Percentiles rank a stretch among this genome's conserved stretches.
phyloP scores from a whole-genome alignment of 169 alveolate species.

The Perkinsus marinus region DNA sequence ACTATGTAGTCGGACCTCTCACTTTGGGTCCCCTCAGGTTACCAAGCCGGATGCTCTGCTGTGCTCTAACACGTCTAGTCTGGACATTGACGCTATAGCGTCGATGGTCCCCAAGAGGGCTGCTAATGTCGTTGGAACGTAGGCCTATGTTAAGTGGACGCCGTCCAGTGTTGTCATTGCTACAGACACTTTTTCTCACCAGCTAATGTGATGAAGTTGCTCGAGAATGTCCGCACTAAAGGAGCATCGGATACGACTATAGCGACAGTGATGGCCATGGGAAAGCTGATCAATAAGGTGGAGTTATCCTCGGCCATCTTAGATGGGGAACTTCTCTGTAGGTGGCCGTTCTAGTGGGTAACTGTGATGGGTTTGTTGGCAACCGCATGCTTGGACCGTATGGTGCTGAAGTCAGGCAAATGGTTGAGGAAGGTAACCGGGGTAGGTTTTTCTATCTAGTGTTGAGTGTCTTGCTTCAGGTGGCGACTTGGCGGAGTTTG shows the following conservation, averaged over 20 bases:
- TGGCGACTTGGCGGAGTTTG: neutral
- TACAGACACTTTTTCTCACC: conserved; percentile 28
- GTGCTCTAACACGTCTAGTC: conserved; percentile 25
- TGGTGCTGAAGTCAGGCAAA: conserved; percentile 19
- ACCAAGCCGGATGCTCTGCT: conserved; percentile 3
- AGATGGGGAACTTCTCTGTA: neutral
- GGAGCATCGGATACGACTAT: conserved; percentile 8
- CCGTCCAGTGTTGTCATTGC: neutral
- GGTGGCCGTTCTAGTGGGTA: conserved; percentile 23
- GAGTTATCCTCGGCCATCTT: neutral
- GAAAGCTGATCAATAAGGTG: conserved; percentile 19
- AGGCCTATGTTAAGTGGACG: neutral
- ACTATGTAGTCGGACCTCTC: neutral
- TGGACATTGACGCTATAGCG: conserved; percentile 27
- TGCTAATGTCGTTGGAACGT: neutral
- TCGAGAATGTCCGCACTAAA: conserved; percentile 21
- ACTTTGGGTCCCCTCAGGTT: neutral
- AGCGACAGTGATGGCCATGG: conserved; percentile 28
- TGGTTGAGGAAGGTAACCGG: conserved; percentile 14
- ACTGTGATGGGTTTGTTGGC: conserved; percentile 31
- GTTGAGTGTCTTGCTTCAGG: neutral
- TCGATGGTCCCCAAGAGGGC: neutral
- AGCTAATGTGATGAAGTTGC: conserved; percentile 28
- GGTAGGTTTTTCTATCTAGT: neutral
- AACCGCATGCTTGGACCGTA: conserved; percentile 26